phyloP scores from a whole-genome alignment of 108 stramenopile species.

The Skeletonema menzelii region DNA sequence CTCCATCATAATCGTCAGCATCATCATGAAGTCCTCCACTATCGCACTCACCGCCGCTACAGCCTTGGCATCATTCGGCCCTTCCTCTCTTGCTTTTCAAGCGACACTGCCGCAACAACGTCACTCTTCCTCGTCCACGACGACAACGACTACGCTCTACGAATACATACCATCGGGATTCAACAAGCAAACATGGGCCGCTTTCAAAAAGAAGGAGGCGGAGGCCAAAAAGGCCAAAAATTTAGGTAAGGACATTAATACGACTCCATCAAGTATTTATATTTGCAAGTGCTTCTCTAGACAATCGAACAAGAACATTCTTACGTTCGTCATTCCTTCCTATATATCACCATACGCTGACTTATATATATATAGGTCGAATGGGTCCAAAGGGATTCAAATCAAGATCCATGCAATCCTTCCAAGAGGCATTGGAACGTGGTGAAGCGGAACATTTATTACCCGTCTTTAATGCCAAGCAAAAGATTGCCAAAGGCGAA shows the following conservation, averaged over 20 bases:
- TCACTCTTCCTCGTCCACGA: neutral
- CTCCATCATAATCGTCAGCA: too few relatives aligned
- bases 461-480: slow-evolving; percentile 72
- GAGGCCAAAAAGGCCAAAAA: slow-evolving; percentile 50
- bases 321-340: too few relatives aligned
- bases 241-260: slow-evolving; percentile 16
- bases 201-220: slow-evolving; percentile 57
- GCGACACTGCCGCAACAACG: neutral
- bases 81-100: neutral
- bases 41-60: neutral
- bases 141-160: slow-evolving; percentile 34
- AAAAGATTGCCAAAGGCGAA: slow-evolving; percentile 57
- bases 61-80: neutral
- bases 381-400: slow-evolving; percentile 79
- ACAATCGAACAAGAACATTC: too few relatives aligned
- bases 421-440: slow-evolving; percentile 81
- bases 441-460: slow-evolving; percentile 73
- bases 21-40: neutral
- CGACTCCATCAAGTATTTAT: too few relatives aligned
- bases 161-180: slow-evolving; percentile 85
- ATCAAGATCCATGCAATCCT: slow-evolving; percentile 73
- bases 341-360: too few relatives aligned
- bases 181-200: slow-evolving; percentile 69
- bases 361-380: slow-evolving; percentile 5
- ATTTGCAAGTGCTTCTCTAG: too few relatives aligned